Base-by-base conservation (phyloP, 768 basidiomycete genomes). In the Wakefieldia striispora region DNA sequence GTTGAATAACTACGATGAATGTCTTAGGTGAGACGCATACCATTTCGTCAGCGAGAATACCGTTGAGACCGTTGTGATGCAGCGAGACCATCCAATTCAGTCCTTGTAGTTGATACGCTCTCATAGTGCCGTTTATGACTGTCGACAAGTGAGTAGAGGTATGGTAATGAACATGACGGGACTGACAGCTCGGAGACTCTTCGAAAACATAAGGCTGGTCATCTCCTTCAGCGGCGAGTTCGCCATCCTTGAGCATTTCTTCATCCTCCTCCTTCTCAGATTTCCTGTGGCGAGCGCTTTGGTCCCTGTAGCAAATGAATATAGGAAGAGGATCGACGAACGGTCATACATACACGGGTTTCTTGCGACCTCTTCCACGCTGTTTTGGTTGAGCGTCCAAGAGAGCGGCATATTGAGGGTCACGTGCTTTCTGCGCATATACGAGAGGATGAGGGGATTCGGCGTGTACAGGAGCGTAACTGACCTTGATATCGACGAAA, bases 191-290 rank as follows among this genome's bases (percentile, higher is more conserved):
- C 0, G 95, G 95, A 0, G 91, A 94, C 56, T 93, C 85, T 62
- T 97, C 94, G 51, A 98, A 99, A 4, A 97, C 92, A 56, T 84
- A 91, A 0, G 95, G 90, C 53, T 94, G 88, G 58, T 97, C 93
- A 55, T 86, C 83, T 3, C 90, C 91, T 49, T 84, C 87, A 9
- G 80, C 82, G 16, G 81, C 88, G 33, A 84, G 75, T 57, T 91
- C 90, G 7, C 86, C 88, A 40, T 91, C 91, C 62, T 93, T 90
- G 36, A 98, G 69, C 61, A 99, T 61, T 70, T 99, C 95, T 55
- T 95, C 94, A 47, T 98, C 97, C 67, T 98, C 97, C 62, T 99
- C 97, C 70, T 97, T 97, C 69, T 99, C 97, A 0, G 91, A 94
- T 68, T 94, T 97, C 46, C 95, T 83, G 62, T 94, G 92, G 10